These are phyloP conservation scores for Phaseolus lunatus DNA, from an alignment of 306 rosid genomes.

Conservation along the genomic window DNA sequence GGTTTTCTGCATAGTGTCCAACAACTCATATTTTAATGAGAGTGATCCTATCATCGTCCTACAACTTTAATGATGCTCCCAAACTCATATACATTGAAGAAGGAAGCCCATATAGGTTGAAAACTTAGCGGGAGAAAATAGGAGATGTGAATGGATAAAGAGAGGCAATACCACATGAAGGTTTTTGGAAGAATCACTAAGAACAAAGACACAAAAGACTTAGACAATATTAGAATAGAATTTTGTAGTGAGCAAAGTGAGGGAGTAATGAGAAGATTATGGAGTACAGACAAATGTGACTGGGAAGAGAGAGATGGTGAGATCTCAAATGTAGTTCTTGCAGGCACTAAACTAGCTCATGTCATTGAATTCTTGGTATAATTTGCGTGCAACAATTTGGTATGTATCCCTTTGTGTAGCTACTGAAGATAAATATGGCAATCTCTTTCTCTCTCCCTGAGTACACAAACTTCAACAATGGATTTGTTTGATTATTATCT, in stretches of 20 bases:
- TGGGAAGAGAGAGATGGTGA: not conserved
- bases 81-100: not conserved
- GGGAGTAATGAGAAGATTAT: not conserved
- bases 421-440: not conserved
- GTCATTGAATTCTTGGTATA: not conserved
- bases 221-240: not conserved
- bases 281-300: not conserved
- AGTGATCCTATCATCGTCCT: not conserved
- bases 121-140: not conserved
- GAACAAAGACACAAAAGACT: conserved; percentile 24
- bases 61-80: not conserved
- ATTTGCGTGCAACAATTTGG: not conserved
- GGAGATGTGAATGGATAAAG: not conserved
- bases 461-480: not conserved
- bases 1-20: not conserved
- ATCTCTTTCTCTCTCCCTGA: not conserved
- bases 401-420: not conserved
- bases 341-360: not conserved
- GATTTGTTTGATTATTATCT: not conserved
- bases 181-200: conserved; percentile 8
- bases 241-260: not conserved
- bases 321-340: not conserved
- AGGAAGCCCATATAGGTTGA: conserved; percentile 4
- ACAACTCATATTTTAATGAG: not conserved
- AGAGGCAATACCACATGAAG: conserved; percentile 9